Conservation (phyloP, 2,329 filamentous ascomycete genomes). For the Calycina herbarum region DNA sequence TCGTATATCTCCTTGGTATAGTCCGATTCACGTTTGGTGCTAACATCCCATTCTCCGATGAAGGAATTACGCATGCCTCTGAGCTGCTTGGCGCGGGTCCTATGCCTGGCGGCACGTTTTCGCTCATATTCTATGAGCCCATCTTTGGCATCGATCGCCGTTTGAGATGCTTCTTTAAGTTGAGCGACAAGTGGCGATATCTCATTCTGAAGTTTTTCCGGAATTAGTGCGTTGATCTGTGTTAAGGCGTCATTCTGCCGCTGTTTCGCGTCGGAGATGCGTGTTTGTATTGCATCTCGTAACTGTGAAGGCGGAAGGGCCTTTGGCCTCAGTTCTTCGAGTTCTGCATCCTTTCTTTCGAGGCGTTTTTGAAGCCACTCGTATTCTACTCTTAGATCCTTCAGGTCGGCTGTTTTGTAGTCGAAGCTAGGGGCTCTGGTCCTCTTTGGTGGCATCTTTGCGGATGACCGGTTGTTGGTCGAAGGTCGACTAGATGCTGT, state of each 20-base stretch:
- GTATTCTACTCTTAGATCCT: not conserved
- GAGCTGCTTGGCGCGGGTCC: not conserved
- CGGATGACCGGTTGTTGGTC: no score
- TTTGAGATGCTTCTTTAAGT: not conserved
- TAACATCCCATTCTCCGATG: not conserved
- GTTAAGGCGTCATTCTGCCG: no score
- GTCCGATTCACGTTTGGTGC: not conserved
- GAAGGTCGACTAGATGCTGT: not conserved
- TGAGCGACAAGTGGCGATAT: not conserved
- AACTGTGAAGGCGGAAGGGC: no score
- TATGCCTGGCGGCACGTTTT: not conserved
- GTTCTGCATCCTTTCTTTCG: no score
- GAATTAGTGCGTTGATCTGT: no score
- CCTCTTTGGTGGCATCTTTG: no score
- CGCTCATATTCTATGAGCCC: slow-evolving; percentile 1
- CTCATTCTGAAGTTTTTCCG: no score
- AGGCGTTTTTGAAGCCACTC: no score
- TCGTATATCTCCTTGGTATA: not conserved
- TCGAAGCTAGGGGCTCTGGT: no score
- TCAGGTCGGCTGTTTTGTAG: not conserved
- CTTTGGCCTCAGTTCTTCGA: no score
- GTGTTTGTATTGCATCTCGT: no score
- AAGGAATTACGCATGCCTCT: not conserved
- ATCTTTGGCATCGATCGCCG: not conserved
- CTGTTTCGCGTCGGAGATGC: no score